These are phyloP conservation scores for Clonostachys solani DNA, from an alignment of 2,329 filamentous ascomycete species.

Conservation along the genomic window DNA sequence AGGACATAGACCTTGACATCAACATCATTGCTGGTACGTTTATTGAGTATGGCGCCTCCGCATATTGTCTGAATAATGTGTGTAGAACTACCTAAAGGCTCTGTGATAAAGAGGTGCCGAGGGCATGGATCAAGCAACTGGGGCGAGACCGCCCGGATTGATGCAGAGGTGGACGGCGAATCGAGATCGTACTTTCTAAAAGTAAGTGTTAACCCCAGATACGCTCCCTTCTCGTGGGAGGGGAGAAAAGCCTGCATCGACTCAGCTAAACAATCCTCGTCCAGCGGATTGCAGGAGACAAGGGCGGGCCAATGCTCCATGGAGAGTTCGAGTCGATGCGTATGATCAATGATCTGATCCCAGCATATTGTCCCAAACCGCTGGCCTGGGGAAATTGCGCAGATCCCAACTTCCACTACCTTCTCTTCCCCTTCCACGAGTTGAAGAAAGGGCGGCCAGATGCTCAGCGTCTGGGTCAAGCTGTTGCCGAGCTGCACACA, in stretches of 20 bases:
- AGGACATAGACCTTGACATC: too few species aligned
- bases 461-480: constrained; percentile 6
- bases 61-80: too few species aligned
- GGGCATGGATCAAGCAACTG: not conserved
- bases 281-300: not conserved
- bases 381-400: constrained; percentile 27
- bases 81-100: too few species aligned
- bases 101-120: too few species aligned
- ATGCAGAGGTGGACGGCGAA: constrained; percentile 7
- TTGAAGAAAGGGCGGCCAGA: not conserved
- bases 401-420: constrained; percentile 19
- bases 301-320: constrained; percentile 13
- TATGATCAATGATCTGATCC: constrained; percentile 12
- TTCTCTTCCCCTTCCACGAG: not conserved
- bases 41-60: too few species aligned
- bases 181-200: constrained; percentile 11
- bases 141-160: constrained; percentile 7
- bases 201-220: not conserved
- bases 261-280: too few species aligned
- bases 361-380: constrained; percentile 15
- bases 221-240: too few species aligned
- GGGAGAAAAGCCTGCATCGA: too few species aligned
- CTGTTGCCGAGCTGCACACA: constrained; percentile 19
- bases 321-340: constrained; percentile 36
- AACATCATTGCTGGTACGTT: too few species aligned